These are phyloP conservation scores for Lodderomyces orthopsilosis DNA, from an alignment of 1,139 yeast species.

Conservation along the genomic window DNA sequence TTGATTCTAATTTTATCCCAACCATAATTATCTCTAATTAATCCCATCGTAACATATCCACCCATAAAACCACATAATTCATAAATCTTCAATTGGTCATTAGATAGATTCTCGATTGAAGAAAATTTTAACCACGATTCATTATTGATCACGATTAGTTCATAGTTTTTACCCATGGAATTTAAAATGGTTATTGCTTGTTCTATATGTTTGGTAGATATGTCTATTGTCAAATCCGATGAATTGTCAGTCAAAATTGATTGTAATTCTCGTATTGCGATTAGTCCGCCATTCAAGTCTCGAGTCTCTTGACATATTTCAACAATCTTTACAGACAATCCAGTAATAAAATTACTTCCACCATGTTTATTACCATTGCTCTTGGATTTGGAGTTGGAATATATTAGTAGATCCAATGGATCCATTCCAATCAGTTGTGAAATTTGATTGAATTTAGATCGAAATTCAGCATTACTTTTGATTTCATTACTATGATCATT, in stretches of 20 bases:
- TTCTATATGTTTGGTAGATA: conserved; percentile 21
- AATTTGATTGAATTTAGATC: conserved; percentile 70
- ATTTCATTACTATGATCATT: conserved; percentile 61
- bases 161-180: conserved; percentile 38
- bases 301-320: conserved; percentile 73
- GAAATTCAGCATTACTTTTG: conserved; percentile 57
- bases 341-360: conserved; percentile 55
- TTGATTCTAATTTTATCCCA: conserved; percentile 69
- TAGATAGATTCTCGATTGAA: conserved; percentile 31
- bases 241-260: conserved; percentile 18
- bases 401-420: conserved; percentile 56
- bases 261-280: conserved; percentile 59
- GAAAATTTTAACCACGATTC: conserved; percentile 43
- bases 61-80: conserved; percentile 72
- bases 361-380: conserved; percentile 16
- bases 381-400: conserved; percentile 17
- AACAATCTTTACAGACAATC: conserved; percentile 67
- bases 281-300: conserved; percentile 76
- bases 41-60: conserved; percentile 58
- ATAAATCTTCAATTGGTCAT: conserved; percentile 66
- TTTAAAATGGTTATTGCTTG: conserved; percentile 20
- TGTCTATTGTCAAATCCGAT: conserved; percentile 16
- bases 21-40: conserved; percentile 65
- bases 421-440: conserved; percentile 82
- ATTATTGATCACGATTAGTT: conserved; percentile 29